Base-by-base conservation (phyloP, 305 asterid genomes). In the Lippia alba region DNA sequence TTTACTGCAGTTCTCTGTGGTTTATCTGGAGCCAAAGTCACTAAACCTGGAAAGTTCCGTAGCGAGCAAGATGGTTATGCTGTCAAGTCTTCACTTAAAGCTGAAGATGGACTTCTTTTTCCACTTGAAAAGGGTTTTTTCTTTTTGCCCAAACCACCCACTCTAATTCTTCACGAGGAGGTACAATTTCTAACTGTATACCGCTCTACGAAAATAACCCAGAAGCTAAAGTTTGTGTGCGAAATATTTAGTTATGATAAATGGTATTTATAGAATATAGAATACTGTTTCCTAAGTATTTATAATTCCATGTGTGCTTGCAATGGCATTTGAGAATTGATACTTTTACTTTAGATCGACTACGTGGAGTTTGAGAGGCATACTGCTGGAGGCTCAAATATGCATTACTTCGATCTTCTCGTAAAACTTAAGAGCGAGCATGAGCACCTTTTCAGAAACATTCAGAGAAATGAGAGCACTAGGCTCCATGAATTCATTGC, bases 51-150 rank as follows among this genome's bases (percentile, higher is more conserved):
- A 71, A 84, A 81, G 72, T 95, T 95, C 78, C 96, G 96, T 19
- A 92, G 98, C 80, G 71, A 76, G 75, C 94, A 80, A 64, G 87
- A 87, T 60, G 98, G 99, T 61, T 92, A 87, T 80, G 97, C 97
- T 69, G 98, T 95, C 73, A 95, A 92, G 78, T 95, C 99, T 54
- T 95, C 99, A 12, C 84, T 95, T 74, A 95, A 95, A 88, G 99
- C 99, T 82, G 99, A 95, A 87, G 99, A 95, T 74, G 99, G 99
- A 72, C 85, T 89, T 79, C 96, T 95, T 71, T 95, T 92, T 87
- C 97, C 98, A 32, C 97, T 95, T 61, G 99, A 95, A 70, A 95
- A 95, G 87, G 85, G 97, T 80, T 95, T 95, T 78, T 95, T 95
- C 98, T 95, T 95, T 79, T 77, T 95, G 68, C 99, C 99, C 71